Evolutionary conservation across 1,139 yeast species (phyloP), one percentile per base, ranked within the genome.

Genomic region (Arxiozyma slooffiae): DNA sequence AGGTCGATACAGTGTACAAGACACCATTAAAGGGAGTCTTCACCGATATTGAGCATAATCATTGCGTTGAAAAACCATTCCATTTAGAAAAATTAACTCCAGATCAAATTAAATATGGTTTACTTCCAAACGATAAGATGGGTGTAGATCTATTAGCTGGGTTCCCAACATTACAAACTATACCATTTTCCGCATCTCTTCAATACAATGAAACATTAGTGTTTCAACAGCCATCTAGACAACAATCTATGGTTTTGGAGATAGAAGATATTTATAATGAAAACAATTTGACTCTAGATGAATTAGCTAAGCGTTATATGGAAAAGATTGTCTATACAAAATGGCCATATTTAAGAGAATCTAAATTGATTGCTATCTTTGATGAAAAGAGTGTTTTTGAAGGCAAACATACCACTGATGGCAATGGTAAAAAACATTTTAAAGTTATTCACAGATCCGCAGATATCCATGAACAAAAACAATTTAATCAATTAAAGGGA

Each of bases 331-430:
- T 85, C 8, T 89, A 82, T 64, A 78, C 86, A 18, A 81, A 82
- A 58, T 92, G 96, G 94, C 99, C 99, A 26, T 88, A 81, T 64
- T 72, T 92, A 58, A 77, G 82, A 57, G 97, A 92, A 67, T 85
- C 90, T 22, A 80, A 78, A 61, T 80, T 92, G 42, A 73, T 81
- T 17, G 76, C 78, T 41, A 78, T 92, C 7, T 68, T 75, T 46
- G 92, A 85, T 66, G 77, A 75, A 9, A 69, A 72, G 40, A 68
- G 68, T 57, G 73, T 72, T 46, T 78, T 78, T 61, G 82, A 76
- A 55, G 60, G 68, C 20, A 62, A 68, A 38, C 73, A 71, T 53
- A 69, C 64, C 14, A 21, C 6, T 1, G 38, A 51, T 16, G 63
- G 57, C 43, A 61, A 60, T 5, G 72, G 73, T 43, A 58, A 52